Evolutionary conservation across 2,329 filamentous ascomycete genomes (phyloP).

Genomic region (Dothistroma septosporum): DNA sequence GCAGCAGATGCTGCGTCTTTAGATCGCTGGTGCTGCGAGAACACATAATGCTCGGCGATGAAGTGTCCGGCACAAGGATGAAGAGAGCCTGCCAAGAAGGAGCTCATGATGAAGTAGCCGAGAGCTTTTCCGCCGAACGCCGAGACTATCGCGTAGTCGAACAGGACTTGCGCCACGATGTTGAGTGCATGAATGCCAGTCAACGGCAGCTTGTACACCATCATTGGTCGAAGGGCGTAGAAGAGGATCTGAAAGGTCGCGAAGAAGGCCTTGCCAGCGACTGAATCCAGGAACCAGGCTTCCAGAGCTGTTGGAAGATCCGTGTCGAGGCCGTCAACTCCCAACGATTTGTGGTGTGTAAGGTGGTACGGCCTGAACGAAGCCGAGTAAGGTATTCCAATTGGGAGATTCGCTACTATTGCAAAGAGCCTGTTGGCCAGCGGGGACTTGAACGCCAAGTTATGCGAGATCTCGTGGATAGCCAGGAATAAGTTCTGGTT

Average conservation of each 20-base stretch:
- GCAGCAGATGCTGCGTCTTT: slow-evolving; percentile 36
- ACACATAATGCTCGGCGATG: slow-evolving; percentile 82
- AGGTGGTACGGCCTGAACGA: slow-evolving; percentile 97
- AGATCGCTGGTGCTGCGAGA: slow-evolving; percentile 51
- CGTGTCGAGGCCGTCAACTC: slow-evolving; percentile 91
- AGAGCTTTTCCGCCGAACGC: slow-evolving; percentile 61
- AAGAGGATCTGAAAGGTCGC: slow-evolving; percentile 99
- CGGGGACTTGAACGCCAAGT: slow-evolving; percentile 82
- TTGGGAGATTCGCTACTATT: slow-evolving; percentile 91
- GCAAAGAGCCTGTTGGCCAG: slow-evolving; percentile 79
- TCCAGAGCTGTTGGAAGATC: slow-evolving; percentile 91
- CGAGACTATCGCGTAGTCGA: slow-evolving; percentile 67
- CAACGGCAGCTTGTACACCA: slow-evolving; percentile 83
- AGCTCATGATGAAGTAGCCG: slow-evolving; percentile 80
- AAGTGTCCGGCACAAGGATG: slow-evolving; percentile 96
- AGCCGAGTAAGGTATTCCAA: slow-evolving; percentile 92
- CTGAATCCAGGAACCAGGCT: slow-evolving; percentile 87
- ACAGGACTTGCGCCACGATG: slow-evolving; percentile 68
- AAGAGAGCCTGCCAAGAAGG: slow-evolving; percentile 87
- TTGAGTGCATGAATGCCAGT: slow-evolving; percentile 83
- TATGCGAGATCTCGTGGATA: slow-evolving; percentile 98
- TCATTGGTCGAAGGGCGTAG: slow-evolving; percentile 94
- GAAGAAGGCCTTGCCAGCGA: slow-evolving; percentile 97
- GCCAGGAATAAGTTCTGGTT: slow-evolving; percentile 99
- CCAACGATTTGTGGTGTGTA: slow-evolving; percentile 97